Percentiles rank a stretch among this genome's conserved stretches.
Conservation (phyloP, 1,284 basidiomycete genomes). For the Boletellus deceptivus region DNA sequence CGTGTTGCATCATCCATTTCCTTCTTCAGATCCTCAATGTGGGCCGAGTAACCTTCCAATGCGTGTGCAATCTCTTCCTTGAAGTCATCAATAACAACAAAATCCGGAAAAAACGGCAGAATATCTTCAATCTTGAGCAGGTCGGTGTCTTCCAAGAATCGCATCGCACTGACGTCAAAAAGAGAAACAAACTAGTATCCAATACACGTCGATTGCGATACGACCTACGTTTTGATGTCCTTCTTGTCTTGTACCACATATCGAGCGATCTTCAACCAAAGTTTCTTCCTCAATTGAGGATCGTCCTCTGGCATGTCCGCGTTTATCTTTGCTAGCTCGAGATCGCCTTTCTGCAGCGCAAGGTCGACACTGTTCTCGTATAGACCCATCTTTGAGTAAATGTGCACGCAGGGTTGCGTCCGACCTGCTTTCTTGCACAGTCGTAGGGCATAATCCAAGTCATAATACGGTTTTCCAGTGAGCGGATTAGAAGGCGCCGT, state of each 20-base stretch:
- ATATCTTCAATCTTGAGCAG: constrained; percentile 98
- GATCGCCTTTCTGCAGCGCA: constrained; percentile 88
- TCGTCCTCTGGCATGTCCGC: constrained; percentile 94
- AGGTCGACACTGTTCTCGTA: constrained; percentile 97
- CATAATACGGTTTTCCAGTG: constrained; percentile 89
- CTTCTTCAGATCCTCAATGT: constrained; percentile 86
- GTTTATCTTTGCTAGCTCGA: constrained; percentile 91
- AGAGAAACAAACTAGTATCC: constrained; percentile 3
- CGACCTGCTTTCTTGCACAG: constrained; percentile 83
- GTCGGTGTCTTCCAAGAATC: constrained; percentile 91
- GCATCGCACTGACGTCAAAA: constrained; percentile 75
- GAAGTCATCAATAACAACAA: constrained; percentile 99
- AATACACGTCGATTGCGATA: constrained; percentile 3
- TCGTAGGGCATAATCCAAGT: constrained; percentile 94
- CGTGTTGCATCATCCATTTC: constrained; percentile 97
- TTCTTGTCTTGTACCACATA: constrained; percentile 97
- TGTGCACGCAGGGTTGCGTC: constrained; percentile 91
- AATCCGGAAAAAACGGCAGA: constrained; percentile 99
- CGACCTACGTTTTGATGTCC: constrained; percentile 90
- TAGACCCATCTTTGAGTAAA: constrained; percentile 97
- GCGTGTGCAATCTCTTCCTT: constrained; percentile 98
- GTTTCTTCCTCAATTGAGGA: constrained; percentile 81
- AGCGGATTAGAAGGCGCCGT: constrained; percentile 80
- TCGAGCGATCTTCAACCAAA: constrained; percentile 97
- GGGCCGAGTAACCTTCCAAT: constrained; percentile 89